A percentile compares a stretch with the other conserved stretches of the same genome.
These are phyloP conservation scores for Scutellaria baicalensis DNA, from an alignment of 257 asterid species.

Conservation along the genomic window DNA sequence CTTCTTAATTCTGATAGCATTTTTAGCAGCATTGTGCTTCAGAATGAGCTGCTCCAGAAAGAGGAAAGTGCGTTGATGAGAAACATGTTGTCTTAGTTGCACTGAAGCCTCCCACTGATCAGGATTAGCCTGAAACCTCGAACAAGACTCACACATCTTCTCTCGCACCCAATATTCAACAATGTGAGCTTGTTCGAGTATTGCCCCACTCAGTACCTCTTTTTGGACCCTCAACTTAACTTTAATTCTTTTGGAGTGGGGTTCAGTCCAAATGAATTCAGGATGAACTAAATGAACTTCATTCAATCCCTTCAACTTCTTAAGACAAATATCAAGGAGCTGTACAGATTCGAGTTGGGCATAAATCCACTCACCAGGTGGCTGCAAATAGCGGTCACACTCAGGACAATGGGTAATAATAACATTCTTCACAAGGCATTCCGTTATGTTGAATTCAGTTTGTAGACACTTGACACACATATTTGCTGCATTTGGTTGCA, in stretches of 20 bases:
- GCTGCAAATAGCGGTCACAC: conserved; percentile 42
- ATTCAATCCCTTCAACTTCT: conserved; percentile 33
- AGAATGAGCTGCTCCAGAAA: conserved; percentile 59
- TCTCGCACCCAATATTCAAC: conserved; percentile 47
- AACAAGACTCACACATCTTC: conserved; percentile 50
- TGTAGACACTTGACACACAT: conserved; percentile 45
- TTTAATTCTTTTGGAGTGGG: conserved; percentile 47
- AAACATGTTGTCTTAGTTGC: conserved; percentile 52
- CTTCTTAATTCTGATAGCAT: conserved; percentile 45
- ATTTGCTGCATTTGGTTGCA: conserved; percentile 52
- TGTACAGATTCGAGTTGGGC: conserved; percentile 43
- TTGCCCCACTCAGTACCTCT: conserved; percentile 47
- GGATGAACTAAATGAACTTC: conserved; percentile 32
- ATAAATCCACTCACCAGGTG: conserved; percentile 43
- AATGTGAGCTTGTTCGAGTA: conserved; percentile 34
- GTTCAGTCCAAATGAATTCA: conserved; percentile 47
- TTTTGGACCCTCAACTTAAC: conserved; percentile 40
- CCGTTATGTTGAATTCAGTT: conserved; percentile 40
- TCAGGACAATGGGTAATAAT: conserved; percentile 38
- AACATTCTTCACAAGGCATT: conserved; percentile 32
- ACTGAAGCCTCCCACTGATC: conserved; percentile 61
- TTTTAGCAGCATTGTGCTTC: conserved; percentile 47
- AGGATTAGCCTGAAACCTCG: conserved; percentile 48
- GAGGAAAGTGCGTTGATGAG: conserved; percentile 53
- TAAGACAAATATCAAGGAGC: conserved; percentile 37